Evolutionary conservation across 1,284 basidiomycete species (phyloP), one percentile per base, ranked within the genome.

Genomic region (Flammula alnicola): DNA sequence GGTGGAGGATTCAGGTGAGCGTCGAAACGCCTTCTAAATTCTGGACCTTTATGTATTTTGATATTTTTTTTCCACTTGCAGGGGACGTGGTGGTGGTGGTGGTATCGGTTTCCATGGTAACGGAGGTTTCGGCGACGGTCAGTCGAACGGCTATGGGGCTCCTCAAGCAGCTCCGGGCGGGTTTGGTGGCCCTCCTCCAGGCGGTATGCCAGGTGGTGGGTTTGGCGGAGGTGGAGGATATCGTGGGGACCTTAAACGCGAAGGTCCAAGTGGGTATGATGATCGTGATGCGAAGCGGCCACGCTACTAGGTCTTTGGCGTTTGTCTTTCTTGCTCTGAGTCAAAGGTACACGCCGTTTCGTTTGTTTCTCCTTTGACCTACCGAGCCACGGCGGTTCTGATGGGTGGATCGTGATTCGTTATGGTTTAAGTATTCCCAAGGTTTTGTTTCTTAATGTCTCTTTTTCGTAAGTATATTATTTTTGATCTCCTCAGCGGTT

Each of bases 211-310:
- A 33, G 71, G 70, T 12, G 70, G 73, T 37, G 72, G 49, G 16
- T 61, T 65, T 44, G 43, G 52, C 37, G 54, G 60, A 11, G 47
- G 73, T 44, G 78, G 80, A 50, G 77, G 79, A 52, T 80, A 76
- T 63, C 78, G 83, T 56, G 79, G 79, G 40, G 81, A 80, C 64
- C 81, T 84, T 71, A 88, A 88, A 70, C 81, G 87, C 53, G 80
- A 81, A 63, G 82, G 78, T 54, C 76, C 83, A 47, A 83, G 84
- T 69, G 85, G 85, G 62, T 86, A 81, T 69, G 89, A 90, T 63
- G 90, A 91, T 69, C 81, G 89, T 58, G 88, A 91, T 59, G 63
- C 78, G 33, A 93, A 93, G 73, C 85, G 91, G 63, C 83, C 86
- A 63, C 82, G 91, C 63, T 91, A 91, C 69, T 91, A 83, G 76